Base-by-base conservation (phyloP, 139 green algal genomes). In the Chlorella sorokiniana region DNA sequence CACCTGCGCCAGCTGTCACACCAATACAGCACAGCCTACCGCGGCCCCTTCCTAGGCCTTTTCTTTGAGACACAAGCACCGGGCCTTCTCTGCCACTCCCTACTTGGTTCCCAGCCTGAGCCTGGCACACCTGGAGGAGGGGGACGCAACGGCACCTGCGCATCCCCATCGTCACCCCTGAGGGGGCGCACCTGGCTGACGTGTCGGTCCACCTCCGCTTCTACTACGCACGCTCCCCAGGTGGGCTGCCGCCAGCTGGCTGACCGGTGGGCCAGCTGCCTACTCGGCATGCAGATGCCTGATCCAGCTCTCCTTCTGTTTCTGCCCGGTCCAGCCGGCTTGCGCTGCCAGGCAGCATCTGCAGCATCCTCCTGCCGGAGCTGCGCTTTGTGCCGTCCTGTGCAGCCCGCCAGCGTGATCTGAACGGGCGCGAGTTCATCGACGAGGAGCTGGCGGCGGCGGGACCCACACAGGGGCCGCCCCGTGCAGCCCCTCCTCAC, bases 121-220 rank as follows among this genome's bases (percentile, higher is more conserved):
- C 37, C 73, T 79, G 51, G 73, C 27, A 5, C 73, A 79, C 16
- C 27, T 79, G 37, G 25, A 64, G 54, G 37, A 68, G 27, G 73
- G 69, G 37, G 25, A 56, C 18, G 37, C 73, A 79, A 54, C 73
- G 27, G 25, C 23, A 68, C 37, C 35, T 69, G 73, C 51, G 73
- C 22, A 64, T 79, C 33, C 73, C 73, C 2, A 10, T 79, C 9
- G 54, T 79, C 25, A 56, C 31, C 38, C 29, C 35, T 0, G 73
- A 52, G 4, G 73, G 73, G 35, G 52, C 73, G 0, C 73, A 79
- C 54, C 52, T 69, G 54, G 73, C 73, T 22, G 73, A 79, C 73
- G 52, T 79, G 25, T 69, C 52, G 23, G 31, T 79, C 37, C 38
- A 68, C 73, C 73, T 79, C 14, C 51, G 73, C 37, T 79, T 69